These are phyloP conservation scores for Populus ilicifolia DNA, from an alignment of 345 rosid genomes.

Conservation along the genomic window DNA sequence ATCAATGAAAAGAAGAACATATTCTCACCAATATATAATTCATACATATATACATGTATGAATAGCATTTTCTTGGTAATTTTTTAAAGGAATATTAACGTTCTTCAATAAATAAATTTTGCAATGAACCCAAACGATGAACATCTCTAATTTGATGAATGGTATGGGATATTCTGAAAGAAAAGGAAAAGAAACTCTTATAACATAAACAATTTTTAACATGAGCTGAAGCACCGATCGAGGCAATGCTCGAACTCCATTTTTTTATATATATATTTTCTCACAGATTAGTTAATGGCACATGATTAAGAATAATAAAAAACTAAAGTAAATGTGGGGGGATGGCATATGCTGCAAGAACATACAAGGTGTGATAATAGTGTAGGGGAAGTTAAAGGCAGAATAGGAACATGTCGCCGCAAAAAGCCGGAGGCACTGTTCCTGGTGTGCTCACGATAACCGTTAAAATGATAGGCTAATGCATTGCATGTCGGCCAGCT, in stretches of 20 bases:
- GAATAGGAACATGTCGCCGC: constrained; percentile 18
- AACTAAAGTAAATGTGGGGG: not conserved
- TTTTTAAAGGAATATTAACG: not conserved
- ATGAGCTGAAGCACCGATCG: too few relatives aligned
- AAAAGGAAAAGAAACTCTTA: too few relatives aligned
- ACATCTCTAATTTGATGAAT: too few relatives aligned
- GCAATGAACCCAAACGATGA: not conserved
- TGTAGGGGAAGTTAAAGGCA: constrained; percentile 8
- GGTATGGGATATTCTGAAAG: too few relatives aligned
- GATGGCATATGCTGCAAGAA: not conserved
- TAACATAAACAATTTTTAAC: too few relatives aligned
- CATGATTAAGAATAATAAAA: not conserved
- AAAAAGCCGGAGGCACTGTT: constrained; percentile 18
- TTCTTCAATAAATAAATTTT: not conserved
- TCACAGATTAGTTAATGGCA: not conserved
- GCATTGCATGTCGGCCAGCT: constrained; percentile 27
- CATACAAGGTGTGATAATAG: constrained; percentile 1
- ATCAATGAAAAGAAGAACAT: not conserved
- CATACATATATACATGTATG: not conserved
- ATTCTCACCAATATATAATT: not conserved
- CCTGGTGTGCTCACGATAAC: constrained; percentile 22
- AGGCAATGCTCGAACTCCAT: too few relatives aligned
- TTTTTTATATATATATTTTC: too few relatives aligned
- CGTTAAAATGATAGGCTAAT: constrained; percentile 16
- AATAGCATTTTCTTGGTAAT: too few relatives aligned